These are phyloP conservation scores for Teunomyces funiuensis DNA, from an alignment of 805 yeast species.

Conservation along the genomic window DNA sequence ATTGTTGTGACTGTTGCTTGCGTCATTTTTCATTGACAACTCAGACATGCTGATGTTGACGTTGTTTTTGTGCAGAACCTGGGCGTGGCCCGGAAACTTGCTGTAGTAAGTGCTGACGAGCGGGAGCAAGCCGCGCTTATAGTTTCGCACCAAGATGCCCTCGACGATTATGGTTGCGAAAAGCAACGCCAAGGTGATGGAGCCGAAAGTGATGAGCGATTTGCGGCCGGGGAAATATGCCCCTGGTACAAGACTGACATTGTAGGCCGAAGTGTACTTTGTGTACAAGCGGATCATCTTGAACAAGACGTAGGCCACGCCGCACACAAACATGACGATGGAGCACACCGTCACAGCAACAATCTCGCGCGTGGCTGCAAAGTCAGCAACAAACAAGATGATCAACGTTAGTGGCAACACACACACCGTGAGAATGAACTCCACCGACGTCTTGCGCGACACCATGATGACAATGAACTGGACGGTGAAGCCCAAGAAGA, in stretches of 20 bases:
- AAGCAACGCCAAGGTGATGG: constrained; percentile 39
- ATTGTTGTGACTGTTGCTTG: background rate
- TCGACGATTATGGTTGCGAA: constrained; percentile 30
- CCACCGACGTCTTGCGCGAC: constrained; percentile 32
- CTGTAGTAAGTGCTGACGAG: constrained; percentile 18
- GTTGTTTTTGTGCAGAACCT: too few relatives aligned
- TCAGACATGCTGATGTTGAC: constrained; percentile 6
- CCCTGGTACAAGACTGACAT: constrained; percentile 28
- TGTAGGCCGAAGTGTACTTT: constrained; percentile 37
- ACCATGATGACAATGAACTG: constrained; percentile 50
- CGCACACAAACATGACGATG: constrained; percentile 34
- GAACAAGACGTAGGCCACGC: constrained; percentile 47
- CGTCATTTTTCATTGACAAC: background rate
- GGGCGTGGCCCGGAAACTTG: constrained; percentile 8
- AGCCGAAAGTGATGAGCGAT: constrained; percentile 46
- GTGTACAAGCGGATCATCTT: constrained; percentile 47
- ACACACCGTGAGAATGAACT: constrained; percentile 46
- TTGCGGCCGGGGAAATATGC: constrained; percentile 45
- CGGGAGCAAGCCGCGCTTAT: constrained; percentile 18
- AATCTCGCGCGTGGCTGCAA: constrained; percentile 37
- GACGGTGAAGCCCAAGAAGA: constrained; percentile 50
- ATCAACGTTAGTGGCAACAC: constrained; percentile 46
- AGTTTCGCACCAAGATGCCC: constrained; percentile 13
- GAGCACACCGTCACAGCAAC: constrained; percentile 24
- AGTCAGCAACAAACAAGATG: constrained; percentile 35